Evolutionary conservation across 192 early-diverging fungal genomes (phyloP), one percentile per base, ranked within the genome.

Genomic region (Coemansia sp.): DNA sequence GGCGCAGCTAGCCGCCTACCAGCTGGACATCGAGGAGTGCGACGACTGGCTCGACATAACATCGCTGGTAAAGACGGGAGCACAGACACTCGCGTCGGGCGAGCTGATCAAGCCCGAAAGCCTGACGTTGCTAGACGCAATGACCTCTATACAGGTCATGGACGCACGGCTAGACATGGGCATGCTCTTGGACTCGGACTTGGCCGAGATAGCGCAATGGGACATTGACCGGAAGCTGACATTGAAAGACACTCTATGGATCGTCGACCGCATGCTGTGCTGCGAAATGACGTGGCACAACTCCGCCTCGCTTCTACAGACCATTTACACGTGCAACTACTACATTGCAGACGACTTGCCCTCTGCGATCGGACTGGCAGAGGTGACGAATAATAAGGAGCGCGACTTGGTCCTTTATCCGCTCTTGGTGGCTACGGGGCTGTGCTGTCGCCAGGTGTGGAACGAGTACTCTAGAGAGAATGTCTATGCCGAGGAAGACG

Each of bases 131-230:
- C 77, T 72, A 44, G 75, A 72, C 17, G 72, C 75, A 14, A 70
- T 82, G 75, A 74, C 66, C 1, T 73, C 80, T 37, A 37, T 77
- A 6, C 72, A 82, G 29, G 75, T 77, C 14, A 82, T 82, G 80
- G 72, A 82, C 61, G 62, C 80, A 10, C 75, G 72, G 38, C 63
- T 82, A 34, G 80, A 82, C 72, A 82, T 77, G 80, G 80, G 80
- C 38, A 72, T 82, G 72, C 66, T 75, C 21, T 64, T 66, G 0
- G 44, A 31, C 0, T 63, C 55, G 14, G 72, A 77, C 72, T n/a
- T 53, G 2, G 63, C 29, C 6, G 71, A 74, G 60, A 77, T 72
- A 21, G 58, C 62, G 15, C 64, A 68, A 6, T 82, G 80, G 80
- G 80, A 82, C 48, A 48, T 75, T 0, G 27, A 42, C 11, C 48